Conservation (phyloP, 306 rosid genomes). For the Trichosanthes cucumerina region DNA sequence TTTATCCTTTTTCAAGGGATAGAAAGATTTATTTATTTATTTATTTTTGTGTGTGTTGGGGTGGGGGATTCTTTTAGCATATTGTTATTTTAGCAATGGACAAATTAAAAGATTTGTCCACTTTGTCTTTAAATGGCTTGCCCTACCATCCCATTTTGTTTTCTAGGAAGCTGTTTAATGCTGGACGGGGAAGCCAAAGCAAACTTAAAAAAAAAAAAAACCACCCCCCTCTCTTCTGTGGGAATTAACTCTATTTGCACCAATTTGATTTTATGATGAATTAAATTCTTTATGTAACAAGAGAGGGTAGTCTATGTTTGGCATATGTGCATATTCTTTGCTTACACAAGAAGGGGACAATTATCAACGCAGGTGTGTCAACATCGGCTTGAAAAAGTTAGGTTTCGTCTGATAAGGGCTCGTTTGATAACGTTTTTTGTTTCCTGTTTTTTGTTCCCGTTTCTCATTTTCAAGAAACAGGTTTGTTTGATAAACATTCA, state of each 20-base stretch:
- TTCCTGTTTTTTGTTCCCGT: too few species aligned
- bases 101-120: not conserved
- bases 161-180: not conserved
- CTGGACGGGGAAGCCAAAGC: not conserved
- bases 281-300: not conserved
- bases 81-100: not conserved
- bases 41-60: too few species aligned
- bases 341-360: not conserved
- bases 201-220: not conserved
- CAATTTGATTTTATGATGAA: not conserved
- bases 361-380: not conserved
- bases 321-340: not conserved
- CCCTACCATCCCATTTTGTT: not conserved
- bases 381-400: not conserved
- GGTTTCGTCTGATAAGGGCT: not conserved
- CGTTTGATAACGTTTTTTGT: too few species aligned
- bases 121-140: not conserved
- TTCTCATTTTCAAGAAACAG: too few species aligned
- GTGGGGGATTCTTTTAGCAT: too few species aligned
- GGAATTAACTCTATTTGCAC: not conserved
- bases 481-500: too few species aligned
- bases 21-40: too few species aligned
- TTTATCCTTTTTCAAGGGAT: too few species aligned
- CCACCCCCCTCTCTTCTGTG: not conserved
- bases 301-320: not conserved